phyloP scores from a whole-genome alignment of 306 rosid species.

The Cicer pinnatifidum region DNA sequence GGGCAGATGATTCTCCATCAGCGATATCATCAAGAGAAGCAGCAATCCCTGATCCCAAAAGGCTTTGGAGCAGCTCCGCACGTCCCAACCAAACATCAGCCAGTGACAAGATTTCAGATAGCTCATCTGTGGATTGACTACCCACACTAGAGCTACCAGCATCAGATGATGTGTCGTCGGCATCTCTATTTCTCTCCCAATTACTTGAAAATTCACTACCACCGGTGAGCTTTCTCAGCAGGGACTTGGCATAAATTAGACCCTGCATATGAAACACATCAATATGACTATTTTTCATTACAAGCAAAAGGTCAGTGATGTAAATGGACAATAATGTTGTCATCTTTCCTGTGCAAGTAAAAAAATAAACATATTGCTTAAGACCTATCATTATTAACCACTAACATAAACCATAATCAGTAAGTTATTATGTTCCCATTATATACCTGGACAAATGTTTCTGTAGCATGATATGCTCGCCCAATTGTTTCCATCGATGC shows the following conservation, averaged over 20 bases:
- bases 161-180: conserved; percentile 90
- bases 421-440: conserved; percentile 26
- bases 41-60: conserved; percentile 95
- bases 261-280: conserved; percentile 66
- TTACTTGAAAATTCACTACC: conserved; percentile 65
- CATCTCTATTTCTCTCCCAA: conserved; percentile 82
- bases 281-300: conserved; percentile 30
- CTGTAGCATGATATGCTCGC: conserved; percentile 93
- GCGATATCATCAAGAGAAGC: conserved; percentile 96
- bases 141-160: conserved; percentile 97
- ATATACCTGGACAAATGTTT: conserved; percentile 92
- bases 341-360: conserved; percentile 8
- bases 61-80: conserved; percentile 97
- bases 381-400: neutral
- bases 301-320: conserved; percentile 40
- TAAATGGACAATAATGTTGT: conserved; percentile 20
- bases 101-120: conserved; percentile 77
- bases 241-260: conserved; percentile 75
- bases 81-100: conserved; percentile 87
- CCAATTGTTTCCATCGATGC: conserved; percentile 95
- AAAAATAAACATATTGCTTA: conserved; percentile 34
- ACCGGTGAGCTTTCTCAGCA: conserved; percentile 85
- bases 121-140: conserved; percentile 88
- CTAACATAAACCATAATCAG: conserved; percentile 27
- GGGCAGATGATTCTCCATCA: conserved; percentile 87